Evolutionary conservation across 768 basidiomycete species (phyloP).

Genomic region (Cystobasidiopsis lactophilus): DNA sequence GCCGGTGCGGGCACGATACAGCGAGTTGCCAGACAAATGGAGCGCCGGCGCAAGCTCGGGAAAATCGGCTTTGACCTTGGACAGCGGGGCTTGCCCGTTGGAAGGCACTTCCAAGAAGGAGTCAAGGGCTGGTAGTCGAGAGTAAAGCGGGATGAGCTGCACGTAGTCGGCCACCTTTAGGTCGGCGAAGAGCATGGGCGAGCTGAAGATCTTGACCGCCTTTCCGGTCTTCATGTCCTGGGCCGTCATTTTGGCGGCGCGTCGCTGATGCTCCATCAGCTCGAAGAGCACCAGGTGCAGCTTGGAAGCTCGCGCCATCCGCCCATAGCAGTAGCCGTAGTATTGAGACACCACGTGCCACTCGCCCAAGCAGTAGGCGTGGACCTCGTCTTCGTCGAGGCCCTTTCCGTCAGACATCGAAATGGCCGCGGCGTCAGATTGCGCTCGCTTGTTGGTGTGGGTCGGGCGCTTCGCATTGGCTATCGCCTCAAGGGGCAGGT

Average conservation of each 20-base stretch:
- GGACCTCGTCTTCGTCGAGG: conserved; percentile 2
- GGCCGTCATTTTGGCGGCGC: neutral
- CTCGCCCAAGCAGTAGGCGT: conserved; percentile 45
- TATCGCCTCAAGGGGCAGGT: too few species aligned
- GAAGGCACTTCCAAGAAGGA: conserved; percentile 38
- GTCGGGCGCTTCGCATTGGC: neutral
- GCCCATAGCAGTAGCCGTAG: conserved; percentile 53
- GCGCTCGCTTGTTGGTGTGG: neutral
- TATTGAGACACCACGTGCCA: conserved; percentile 45
- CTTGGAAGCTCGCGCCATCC: conserved; percentile 39
- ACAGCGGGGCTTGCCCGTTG: conserved; percentile 33
- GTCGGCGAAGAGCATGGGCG: conserved; percentile 42
- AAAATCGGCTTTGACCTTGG: conserved; percentile 24
- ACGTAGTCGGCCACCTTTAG: conserved; percentile 45
- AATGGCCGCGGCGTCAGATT: neutral
- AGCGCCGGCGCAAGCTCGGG: conserved; percentile 2
- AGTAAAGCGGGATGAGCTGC: conserved; percentile 32
- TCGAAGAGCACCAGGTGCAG: conserved; percentile 38
- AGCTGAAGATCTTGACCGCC: conserved; percentile 36
- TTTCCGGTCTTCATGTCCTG: conserved; percentile 31
- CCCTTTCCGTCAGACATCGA: neutral
- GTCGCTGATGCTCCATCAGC: conserved; percentile 10
- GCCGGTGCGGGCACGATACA: conserved; percentile 17
- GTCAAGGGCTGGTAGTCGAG: conserved; percentile 22
- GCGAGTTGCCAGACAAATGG: conserved; percentile 1